phyloP scores from a whole-genome alignment of 2,329 filamentous ascomycete species.

The Boeremia lycopersici region DNA sequence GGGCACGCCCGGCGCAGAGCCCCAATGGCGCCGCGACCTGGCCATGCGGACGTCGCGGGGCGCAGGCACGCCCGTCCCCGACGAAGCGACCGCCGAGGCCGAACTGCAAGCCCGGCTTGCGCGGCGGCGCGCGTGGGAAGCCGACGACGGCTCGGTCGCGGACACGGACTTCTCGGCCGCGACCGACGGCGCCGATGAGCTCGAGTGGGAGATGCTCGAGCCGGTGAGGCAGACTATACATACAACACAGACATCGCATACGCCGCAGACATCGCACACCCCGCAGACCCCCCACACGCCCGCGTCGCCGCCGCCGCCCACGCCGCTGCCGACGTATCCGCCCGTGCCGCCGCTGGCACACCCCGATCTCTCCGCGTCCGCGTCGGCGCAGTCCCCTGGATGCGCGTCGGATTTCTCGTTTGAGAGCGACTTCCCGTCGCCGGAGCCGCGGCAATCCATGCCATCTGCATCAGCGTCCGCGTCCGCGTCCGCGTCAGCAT shows the following conservation, averaged over 20 bases:
- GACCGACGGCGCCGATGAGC: not conserved
- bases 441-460: no score
- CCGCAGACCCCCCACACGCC: not conserved
- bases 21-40: not conserved
- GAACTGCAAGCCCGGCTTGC: constrained; percentile 14
- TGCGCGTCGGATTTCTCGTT: no score
- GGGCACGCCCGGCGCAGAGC: not conserved
- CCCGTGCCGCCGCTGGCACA: not conserved
- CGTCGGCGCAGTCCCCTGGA: no score
- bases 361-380: not conserved
- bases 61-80: constrained; percentile 3
- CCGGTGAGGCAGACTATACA: not conserved
- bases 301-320: not conserved
- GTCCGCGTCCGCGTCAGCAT: not conserved
- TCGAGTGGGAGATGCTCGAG: no score
- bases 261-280: not conserved
- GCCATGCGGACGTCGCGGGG: constrained; percentile 1
- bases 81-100: not conserved
- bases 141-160: constrained; percentile 6
- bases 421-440: no score
- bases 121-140: constrained; percentile 4
- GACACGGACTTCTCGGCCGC: not conserved
- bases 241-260: not conserved
- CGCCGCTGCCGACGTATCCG: not conserved
- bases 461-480: no score